Conservation (phyloP, 2,329 filamentous ascomycete species). For the Pestalotiopsis sp. region DNA sequence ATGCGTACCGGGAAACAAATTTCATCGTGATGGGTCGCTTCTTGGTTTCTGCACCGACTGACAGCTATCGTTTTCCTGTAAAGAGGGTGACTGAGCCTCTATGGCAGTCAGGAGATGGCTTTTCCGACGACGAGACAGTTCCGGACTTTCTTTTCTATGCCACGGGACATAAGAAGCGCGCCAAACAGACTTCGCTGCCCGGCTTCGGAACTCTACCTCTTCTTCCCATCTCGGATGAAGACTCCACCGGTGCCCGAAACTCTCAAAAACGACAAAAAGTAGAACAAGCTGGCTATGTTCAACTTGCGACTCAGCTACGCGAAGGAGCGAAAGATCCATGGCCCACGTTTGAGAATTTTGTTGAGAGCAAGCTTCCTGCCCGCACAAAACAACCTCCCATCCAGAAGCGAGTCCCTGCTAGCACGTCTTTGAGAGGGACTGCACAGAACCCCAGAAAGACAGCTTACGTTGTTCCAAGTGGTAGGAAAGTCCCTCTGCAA, state of each 20-base stretch:
- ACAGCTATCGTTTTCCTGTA: slow-evolving; percentile 28
- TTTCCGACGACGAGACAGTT: slow-evolving; percentile 30
- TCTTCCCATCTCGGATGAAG: slow-evolving; percentile 22
- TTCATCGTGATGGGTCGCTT: not conserved
- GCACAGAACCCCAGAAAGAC: not conserved
- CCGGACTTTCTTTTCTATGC: slow-evolving; percentile 24
- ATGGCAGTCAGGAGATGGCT: slow-evolving; percentile 33
- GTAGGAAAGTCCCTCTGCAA: slow-evolving; percentile 8
- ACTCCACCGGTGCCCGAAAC: not conserved
- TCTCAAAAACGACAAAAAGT: not conserved
- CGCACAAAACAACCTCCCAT: not conserved
- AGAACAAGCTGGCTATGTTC: not conserved
- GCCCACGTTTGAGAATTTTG: slow-evolving; percentile 32
- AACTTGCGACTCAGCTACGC: slow-evolving; percentile 6
- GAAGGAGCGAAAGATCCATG: slow-evolving; percentile 25
- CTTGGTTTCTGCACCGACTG: not conserved
- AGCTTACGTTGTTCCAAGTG: too few species aligned
- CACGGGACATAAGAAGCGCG: slow-evolving; percentile 26
- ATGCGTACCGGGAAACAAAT: not conserved
- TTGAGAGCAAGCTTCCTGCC: slow-evolving; percentile 17
- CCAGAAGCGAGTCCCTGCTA: not conserved
- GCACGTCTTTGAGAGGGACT: too few species aligned
- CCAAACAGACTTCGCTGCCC: slow-evolving; percentile 20
- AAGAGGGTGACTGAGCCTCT: slow-evolving; percentile 20
- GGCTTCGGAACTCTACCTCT: slow-evolving; percentile 21